Evolutionary conservation across 306 rosid species (phyloP), one percentile per base, ranked within the genome.

Genomic region (Hippophae gyantsensis): DNA sequence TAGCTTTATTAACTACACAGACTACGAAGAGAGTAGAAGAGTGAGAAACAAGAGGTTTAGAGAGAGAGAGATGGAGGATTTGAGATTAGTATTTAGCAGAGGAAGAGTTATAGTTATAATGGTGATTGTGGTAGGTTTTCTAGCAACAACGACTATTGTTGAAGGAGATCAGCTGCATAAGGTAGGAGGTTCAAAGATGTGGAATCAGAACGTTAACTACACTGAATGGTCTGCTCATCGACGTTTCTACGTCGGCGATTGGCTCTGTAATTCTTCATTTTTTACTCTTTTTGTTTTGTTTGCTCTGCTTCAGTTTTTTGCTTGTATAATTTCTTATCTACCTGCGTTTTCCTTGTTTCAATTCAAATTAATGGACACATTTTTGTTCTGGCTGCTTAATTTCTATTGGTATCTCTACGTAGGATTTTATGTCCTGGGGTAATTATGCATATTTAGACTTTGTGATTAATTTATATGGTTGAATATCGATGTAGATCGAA

Each of bases 171-270:
- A 32, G 27, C 69, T 75, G 60, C 83, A 81, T 59, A 86, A 57
- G 66, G 89, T 89, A 48, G 97, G 97, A 74, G 97, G 83, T 27
- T 38, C 65, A 5, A 58, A 67, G 6, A 86, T 84, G 0, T 89
- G 97, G 95, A 48, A 43, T 6, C 67, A 64, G 8, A 69, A 76
- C 58, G 72, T 80, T 2, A 89, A 89, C 70, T 89, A 86, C 64
- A 81, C 89, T 52, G 7, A 53, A 41, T 89, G 97, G 95, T 76
- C 92, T n/a, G 10, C 77, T 53, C 64, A 73, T 6, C 61, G 75
- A 1, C 69, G 57, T 42, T 13, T 86, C 46, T 50, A 57, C 62
- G 76, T 82, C 48, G 84, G 77, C n/a, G 97, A 89, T 69, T 89
- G 97, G 97, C 89, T 89, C 7, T 4, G 97, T 89, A 76, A 23